phyloP scores from a whole-genome alignment of 2,329 filamentous ascomycete genomes.

The Daldinia sp. region DNA sequence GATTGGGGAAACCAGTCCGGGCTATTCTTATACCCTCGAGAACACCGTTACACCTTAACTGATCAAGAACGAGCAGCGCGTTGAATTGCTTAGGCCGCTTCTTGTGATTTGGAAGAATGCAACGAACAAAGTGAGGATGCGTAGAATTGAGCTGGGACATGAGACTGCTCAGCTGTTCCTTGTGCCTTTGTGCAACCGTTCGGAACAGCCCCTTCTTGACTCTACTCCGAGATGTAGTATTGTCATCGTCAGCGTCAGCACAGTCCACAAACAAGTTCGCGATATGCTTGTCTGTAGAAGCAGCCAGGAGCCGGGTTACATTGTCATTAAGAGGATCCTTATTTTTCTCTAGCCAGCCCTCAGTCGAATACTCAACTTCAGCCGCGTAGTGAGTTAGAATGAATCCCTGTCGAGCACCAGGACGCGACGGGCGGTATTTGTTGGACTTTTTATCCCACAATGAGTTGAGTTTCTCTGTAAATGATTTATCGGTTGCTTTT shows the following conservation, averaged over 20 bases:
- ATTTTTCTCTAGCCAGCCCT: slow-evolving; percentile 98
- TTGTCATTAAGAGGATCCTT: slow-evolving; percentile 99
- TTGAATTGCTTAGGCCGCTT: slow-evolving; percentile 94
- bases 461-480: slow-evolving; percentile 96
- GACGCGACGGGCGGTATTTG: slow-evolving; percentile 88
- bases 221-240: slow-evolving; percentile 72
- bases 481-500: slow-evolving; percentile 95
- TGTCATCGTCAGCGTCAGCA: slow-evolving; percentile 79
- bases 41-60: slow-evolving; percentile 98
- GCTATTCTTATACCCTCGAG: slow-evolving; percentile 98
- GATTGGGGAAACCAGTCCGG: slow-evolving; percentile 94
- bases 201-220: slow-evolving; percentile 98
- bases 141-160: slow-evolving; percentile 96
- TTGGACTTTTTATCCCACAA: slow-evolving; percentile 95
- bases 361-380: slow-evolving; percentile 95
- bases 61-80: slow-evolving; percentile 91
- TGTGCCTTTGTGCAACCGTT: slow-evolving; percentile 95
- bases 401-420: slow-evolving; percentile 80
- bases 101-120: slow-evolving; percentile 97
- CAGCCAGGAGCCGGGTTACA: slow-evolving; percentile 84
- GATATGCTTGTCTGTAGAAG: slow-evolving; percentile 83
- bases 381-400: slow-evolving; percentile 97
- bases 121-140: slow-evolving; percentile 97
- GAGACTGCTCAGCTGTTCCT: slow-evolving; percentile 95
- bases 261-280: slow-evolving; percentile 89